phyloP scores from a whole-genome alignment of 495 filamentous ascomycete genomes.

The Cladorrhinum samala region DNA sequence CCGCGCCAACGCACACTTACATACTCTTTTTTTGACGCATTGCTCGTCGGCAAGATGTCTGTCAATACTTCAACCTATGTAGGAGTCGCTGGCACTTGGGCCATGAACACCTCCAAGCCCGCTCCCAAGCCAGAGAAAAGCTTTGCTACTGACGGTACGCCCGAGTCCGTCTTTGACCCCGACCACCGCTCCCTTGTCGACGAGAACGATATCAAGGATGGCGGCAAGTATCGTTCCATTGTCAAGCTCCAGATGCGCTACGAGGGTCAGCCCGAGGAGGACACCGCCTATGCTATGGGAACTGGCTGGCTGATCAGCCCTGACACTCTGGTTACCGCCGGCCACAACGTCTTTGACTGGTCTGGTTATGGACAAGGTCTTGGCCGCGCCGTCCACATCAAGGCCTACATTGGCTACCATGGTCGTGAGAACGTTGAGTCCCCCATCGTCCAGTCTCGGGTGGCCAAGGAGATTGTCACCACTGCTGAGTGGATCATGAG shows the following conservation, averaged over 20 bases:
- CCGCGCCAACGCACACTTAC: too few relatives aligned
- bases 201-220: constrained; percentile 20
- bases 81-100: background rate
- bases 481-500: constrained; percentile 31
- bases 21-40: too few relatives aligned
- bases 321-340: constrained; percentile 34
- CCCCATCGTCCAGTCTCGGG: constrained; percentile 29
- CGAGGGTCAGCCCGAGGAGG: constrained; percentile 20
- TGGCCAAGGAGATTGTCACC: constrained; percentile 30
- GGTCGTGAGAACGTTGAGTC: constrained; percentile 23
- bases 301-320: constrained; percentile 36
- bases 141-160: constrained; percentile 10
- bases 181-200: constrained; percentile 27
- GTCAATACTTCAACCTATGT: background rate
- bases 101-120: background rate
- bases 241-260: constrained; percentile 35
- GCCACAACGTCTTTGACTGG: constrained; percentile 36
- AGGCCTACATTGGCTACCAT: constrained; percentile 36
- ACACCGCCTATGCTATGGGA: constrained; percentile 24
- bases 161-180: constrained; percentile 20
- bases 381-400: constrained; percentile 27
- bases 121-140: background rate
- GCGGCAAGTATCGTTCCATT: constrained; percentile 35
- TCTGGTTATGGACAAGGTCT: constrained; percentile 16
- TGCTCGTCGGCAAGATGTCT: background rate